Base-by-base conservation (phyloP, 805 yeast genomes). In the Teunomyces kruisii region DNA sequence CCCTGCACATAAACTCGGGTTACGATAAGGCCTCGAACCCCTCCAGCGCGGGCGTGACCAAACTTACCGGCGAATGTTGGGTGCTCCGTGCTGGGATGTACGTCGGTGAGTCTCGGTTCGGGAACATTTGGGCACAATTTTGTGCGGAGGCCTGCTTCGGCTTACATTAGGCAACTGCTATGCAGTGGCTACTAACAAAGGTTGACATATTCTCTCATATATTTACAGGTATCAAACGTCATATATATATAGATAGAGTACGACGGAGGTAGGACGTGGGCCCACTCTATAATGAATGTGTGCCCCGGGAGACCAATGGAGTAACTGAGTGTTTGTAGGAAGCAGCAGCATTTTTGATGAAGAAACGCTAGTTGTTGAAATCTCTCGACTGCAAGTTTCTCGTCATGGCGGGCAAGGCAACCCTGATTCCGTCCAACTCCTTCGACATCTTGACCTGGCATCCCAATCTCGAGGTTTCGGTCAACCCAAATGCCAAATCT, bases 391-490 rank as follows among this genome's bases (percentile, higher is more conserved):
- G 96, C 55, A 92, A 77, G 67, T 94, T 94, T 57, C 99, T 77
- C 7, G 99, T 94, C 97, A 94, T 88, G 12, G 97, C 92, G 14
- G 99, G 99, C 51, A 94, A 75, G 0, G 98, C 98, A 4, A 94
- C 95, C 56, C 98, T 78, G 30, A 94, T 69, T 0, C 99, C 99
- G 62, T 94, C 97, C 45, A 94, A 71, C 39, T 88, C 95, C 63
- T 89, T 90, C 26, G 84, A 70, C 97, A 94, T 88, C 47, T 76
- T 76, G 32, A 94, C 84, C 69, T 92, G 97, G 66, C 99, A 94
- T 0, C 98, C 99, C 54, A 94, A 74, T 62, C 99, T 80, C 17
- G 97, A 88, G 7, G 99, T 94, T 62, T 94, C 99, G 4, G 98
- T 94, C 38, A 94, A 78, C 0, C 99, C 99, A 62, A 94, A 94